A percentile compares a stretch with the other conserved stretches of the same genome.
phyloP scores from a whole-genome alignment of 1,284 basidiomycete species.

The Cryptococcus maquisensis region DNA sequence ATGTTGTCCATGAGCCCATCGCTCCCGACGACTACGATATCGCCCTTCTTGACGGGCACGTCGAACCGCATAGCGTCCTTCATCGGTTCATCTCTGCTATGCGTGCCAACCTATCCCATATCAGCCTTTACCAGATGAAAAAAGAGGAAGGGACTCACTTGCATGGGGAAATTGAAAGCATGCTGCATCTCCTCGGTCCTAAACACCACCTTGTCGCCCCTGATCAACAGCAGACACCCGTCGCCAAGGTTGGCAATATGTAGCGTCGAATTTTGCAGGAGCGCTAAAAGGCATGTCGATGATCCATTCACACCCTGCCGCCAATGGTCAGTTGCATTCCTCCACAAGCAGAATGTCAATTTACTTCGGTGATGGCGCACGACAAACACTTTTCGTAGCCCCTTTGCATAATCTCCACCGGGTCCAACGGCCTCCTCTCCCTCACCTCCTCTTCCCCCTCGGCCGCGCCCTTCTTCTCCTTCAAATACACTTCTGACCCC shows the following conservation, averaged over 20 bases:
- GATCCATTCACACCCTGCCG: constrained; percentile 55
- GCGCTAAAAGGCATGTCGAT: constrained; percentile 56
- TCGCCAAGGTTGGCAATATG: constrained; percentile 90
- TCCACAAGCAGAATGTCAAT: constrained; percentile 4
- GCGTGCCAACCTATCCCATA: constrained; percentile 68
- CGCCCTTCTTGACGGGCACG: constrained; percentile 74
- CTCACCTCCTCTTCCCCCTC: constrained; percentile 6
- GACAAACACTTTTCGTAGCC: constrained; percentile 56
- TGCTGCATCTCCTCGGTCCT: constrained; percentile 93
- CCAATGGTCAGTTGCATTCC: background rate
- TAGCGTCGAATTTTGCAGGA: constrained; percentile 67
- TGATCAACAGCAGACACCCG: constrained; percentile 79
- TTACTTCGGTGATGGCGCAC: constrained; percentile 49
- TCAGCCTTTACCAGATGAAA: constrained; percentile 1
- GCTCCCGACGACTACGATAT: constrained; percentile 82
- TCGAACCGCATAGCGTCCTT: constrained; percentile 68
- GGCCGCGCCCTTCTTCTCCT: background rate
- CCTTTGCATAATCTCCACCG: constrained; percentile 57
- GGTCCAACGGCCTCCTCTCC: constrained; percentile 47
- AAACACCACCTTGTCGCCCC: constrained; percentile 74
- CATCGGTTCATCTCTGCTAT: constrained; percentile 63
- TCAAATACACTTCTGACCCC: constrained; percentile 35
- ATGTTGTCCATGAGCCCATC: constrained; percentile 92
- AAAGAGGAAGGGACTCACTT: constrained; percentile 11
- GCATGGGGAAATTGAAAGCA: constrained; percentile 85